Evolutionary conservation across 345 rosid genomes (phyloP).

Genomic region (Raphanus raphanistrum): DNA sequence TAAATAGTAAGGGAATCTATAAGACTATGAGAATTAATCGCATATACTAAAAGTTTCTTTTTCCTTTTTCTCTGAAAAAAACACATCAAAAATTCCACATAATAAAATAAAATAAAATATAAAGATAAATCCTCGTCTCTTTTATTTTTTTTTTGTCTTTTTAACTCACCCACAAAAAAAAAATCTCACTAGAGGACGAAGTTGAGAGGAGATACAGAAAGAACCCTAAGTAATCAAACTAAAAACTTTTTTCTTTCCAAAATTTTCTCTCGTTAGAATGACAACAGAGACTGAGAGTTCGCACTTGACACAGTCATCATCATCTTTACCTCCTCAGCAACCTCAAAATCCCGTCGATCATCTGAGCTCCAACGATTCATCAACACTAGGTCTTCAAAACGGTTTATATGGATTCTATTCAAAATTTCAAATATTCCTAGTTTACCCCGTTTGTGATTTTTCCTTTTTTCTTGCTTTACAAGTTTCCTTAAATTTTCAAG

Average conservation of each 20-base stretch:
- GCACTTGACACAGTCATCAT: not conserved
- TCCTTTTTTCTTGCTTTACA: not conserved
- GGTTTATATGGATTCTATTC: slow-evolving; percentile 28
- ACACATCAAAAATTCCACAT: too few relatives aligned
- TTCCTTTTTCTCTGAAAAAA: too few relatives aligned
- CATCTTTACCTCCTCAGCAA: not conserved
- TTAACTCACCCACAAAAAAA: too few relatives aligned
- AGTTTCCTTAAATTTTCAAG: not conserved
- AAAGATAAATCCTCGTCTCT: too few relatives aligned
- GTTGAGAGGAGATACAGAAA: too few relatives aligned
- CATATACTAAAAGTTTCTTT: too few relatives aligned
- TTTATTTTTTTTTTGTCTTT: too few relatives aligned
- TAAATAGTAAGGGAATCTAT: too few relatives aligned
- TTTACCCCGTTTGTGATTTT: not conserved
- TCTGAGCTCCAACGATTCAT: slow-evolving; percentile 37
- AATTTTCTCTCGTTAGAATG: not conserved
- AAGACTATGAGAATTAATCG: too few relatives aligned
- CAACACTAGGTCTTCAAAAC: slow-evolving; percentile 41
- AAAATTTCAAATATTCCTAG: not conserved
- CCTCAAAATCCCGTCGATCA: not conserved
- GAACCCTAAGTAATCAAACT: not conserved
- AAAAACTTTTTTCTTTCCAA: not conserved
- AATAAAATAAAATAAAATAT: too few relatives aligned
- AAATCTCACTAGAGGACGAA: too few relatives aligned
- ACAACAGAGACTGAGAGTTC: not conserved